A percentile compares a stretch with the other conserved stretches of the same genome.
Evolutionary conservation across 768 basidiomycete species (phyloP).

Genomic region (Fomitopsis serialis): DNA sequence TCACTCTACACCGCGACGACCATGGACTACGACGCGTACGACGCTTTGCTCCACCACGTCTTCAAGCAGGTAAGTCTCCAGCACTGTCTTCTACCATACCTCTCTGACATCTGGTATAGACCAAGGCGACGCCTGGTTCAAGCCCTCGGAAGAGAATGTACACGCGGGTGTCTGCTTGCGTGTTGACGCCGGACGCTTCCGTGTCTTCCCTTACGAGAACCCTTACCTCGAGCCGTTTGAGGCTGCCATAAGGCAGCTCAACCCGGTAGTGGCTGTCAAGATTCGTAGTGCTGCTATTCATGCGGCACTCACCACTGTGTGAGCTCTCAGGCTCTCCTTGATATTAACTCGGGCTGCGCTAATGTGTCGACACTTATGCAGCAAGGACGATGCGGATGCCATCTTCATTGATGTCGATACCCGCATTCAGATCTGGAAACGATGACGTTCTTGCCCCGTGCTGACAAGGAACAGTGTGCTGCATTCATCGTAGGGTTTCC

Average conservation of each 20-base stretch:
- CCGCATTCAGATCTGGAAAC: slow-evolving; percentile 78
- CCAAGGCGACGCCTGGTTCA: slow-evolving; percentile 83
- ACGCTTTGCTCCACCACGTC: slow-evolving; percentile 75
- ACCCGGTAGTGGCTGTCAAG: slow-evolving; percentile 84
- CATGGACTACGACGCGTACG: slow-evolving; percentile 79
- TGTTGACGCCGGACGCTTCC: slow-evolving; percentile 61
- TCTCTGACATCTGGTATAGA: slow-evolving; percentile 34
- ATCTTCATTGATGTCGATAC: slow-evolving; percentile 76
- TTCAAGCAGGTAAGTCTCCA: slow-evolving; percentile 56
- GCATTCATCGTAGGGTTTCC: slow-evolving; percentile 67
- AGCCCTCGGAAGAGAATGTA: slow-evolving; percentile 77
- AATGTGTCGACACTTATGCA: slow-evolving; percentile 20
- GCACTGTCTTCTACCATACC: neutral
- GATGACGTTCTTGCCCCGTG: slow-evolving; percentile 59
- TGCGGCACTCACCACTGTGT: slow-evolving; percentile 70
- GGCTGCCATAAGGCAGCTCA: slow-evolving; percentile 66
- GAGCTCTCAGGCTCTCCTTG: slow-evolving; percentile 22
- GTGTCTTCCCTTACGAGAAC: slow-evolving; percentile 85
- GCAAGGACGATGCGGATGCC: slow-evolving; percentile 51
- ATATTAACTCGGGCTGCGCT: neutral
- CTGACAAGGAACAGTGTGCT: slow-evolving; percentile 88
- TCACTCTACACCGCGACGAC: neutral
- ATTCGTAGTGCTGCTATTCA: slow-evolving; percentile 75
- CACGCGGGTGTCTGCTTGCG: slow-evolving; percentile 76
- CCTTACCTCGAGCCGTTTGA: slow-evolving; percentile 78